Evolutionary conservation across 176 grass and related monocot species (phyloP).

Genomic region (Carex parvula): DNA sequence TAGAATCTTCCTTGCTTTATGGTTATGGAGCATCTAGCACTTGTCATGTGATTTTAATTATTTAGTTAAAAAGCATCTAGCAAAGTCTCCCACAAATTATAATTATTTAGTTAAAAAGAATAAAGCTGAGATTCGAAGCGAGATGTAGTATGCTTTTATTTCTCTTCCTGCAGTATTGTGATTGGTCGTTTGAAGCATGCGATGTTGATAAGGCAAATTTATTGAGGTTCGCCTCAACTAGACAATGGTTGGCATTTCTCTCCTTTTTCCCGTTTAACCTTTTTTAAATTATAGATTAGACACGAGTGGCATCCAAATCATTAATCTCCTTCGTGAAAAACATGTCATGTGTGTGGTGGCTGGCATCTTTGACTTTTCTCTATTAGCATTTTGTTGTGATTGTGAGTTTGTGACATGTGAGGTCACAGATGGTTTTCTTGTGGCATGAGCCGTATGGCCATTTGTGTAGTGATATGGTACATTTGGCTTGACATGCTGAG

Average conservation of each 20-base stretch:
- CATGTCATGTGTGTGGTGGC: slow-evolving; percentile 26
- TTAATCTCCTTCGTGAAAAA: slow-evolving; percentile 1
- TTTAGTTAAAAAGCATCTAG: not conserved
- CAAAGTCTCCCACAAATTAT: not conserved
- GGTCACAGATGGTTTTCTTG: not conserved
- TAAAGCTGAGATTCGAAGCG: too few relatives aligned
- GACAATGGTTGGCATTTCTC: not conserved
- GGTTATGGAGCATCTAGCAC: not conserved
- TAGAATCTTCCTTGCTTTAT: not conserved
- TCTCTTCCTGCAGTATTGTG: not conserved
- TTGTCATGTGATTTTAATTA: not conserved
- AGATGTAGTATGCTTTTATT: not conserved
- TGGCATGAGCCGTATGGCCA: not conserved
- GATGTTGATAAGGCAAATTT: not conserved
- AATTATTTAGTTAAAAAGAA: not conserved
- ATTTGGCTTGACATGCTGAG: not conserved
- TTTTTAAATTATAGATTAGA: not conserved
- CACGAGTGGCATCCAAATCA: slow-evolving; percentile 18
- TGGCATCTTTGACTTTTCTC: slow-evolving; percentile 28
- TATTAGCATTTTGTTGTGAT: not conserved
- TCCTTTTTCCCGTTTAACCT: slow-evolving; percentile 6
- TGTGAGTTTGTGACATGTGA: not conserved
- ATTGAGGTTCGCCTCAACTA: not conserved
- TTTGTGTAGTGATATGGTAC: not conserved
- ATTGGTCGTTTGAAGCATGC: not conserved